Conservation (phyloP, 106 monocot genomes). For the Dendrobium catenatum region DNA sequence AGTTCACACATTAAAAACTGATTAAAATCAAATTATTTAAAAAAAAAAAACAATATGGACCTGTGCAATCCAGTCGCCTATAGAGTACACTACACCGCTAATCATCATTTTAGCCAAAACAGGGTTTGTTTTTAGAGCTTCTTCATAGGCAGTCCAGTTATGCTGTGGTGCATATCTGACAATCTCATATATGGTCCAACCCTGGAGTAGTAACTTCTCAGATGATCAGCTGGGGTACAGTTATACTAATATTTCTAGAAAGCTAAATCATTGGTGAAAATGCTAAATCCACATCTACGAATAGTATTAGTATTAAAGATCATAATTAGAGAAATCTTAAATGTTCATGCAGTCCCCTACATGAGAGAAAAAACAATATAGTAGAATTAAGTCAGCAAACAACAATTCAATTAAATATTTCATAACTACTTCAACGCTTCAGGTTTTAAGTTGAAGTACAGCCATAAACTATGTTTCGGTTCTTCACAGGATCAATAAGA, state of each 20-base stretch:
- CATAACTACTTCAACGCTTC: too few relatives aligned
- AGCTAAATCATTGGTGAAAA: not conserved
- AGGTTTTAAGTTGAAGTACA: too few relatives aligned
- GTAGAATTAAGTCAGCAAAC: too few relatives aligned
- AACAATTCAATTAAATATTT: too few relatives aligned
- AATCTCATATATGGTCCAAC: conserved; percentile 91
- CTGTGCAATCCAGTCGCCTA: conserved; percentile 99
- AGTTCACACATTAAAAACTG: not conserved
- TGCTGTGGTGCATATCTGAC: conserved; percentile 82
- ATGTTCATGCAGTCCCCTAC: too few relatives aligned
- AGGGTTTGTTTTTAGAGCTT: conserved; percentile 86
- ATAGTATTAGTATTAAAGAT: too few relatives aligned
- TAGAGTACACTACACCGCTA: conserved; percentile 85
- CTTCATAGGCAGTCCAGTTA: conserved; percentile 95
- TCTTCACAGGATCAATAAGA: too few relatives aligned
- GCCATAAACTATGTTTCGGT: too few relatives aligned
- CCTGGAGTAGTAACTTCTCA: conserved; percentile 33
- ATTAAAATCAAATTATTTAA: not conserved
- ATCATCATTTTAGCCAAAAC: conserved; percentile 98
- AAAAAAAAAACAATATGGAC: conserved; percentile 20
- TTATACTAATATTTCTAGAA: not conserved
- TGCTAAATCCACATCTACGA: too few relatives aligned
- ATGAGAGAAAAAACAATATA: too few relatives aligned
- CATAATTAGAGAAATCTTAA: too few relatives aligned
- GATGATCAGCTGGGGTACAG: not conserved